phyloP scores from a whole-genome alignment of 2,329 filamentous ascomycete species.

The Seiridium cupressi region DNA sequence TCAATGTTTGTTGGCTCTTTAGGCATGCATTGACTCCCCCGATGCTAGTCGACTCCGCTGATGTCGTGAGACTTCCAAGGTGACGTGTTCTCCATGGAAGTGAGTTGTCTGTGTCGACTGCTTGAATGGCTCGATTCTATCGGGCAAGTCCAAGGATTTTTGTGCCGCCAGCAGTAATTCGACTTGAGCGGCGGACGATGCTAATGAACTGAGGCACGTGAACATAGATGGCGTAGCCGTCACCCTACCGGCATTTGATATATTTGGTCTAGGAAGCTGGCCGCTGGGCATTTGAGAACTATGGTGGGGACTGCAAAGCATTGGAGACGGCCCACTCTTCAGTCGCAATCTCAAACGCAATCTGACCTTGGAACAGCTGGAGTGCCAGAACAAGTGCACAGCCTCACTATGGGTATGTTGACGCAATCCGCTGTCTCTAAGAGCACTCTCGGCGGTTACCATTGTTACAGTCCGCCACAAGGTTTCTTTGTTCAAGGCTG shows the following conservation, averaged over 20 bases:
- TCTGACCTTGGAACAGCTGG: neutral
- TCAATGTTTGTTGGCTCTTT: too few relatives aligned
- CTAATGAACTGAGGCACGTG: too few relatives aligned
- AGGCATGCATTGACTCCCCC: too few relatives aligned
- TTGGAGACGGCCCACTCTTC: conserved; percentile 2
- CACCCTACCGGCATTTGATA: neutral
- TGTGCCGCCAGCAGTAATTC: too few relatives aligned
- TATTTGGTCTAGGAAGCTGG: neutral
- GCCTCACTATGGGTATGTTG: neutral
- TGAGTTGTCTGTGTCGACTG: too few relatives aligned
- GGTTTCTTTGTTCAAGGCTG: neutral
- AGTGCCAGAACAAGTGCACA: neutral
- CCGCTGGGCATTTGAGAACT: neutral
- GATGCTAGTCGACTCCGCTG: too few relatives aligned
- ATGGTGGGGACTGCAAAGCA: neutral
- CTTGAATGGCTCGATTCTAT: too few relatives aligned
- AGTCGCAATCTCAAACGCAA: conserved; percentile 8
- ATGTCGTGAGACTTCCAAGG: too few relatives aligned
- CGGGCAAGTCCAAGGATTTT: too few relatives aligned
- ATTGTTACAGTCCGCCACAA: neutral
- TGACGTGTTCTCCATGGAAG: too few relatives aligned
- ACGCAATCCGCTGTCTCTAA: neutral
- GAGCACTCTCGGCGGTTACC: neutral
- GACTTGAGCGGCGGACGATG: too few relatives aligned
- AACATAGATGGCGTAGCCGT: neutral